phyloP scores from a whole-genome alignment of 2,329 filamentous ascomycete genomes.

The Curvularia sp. region DNA sequence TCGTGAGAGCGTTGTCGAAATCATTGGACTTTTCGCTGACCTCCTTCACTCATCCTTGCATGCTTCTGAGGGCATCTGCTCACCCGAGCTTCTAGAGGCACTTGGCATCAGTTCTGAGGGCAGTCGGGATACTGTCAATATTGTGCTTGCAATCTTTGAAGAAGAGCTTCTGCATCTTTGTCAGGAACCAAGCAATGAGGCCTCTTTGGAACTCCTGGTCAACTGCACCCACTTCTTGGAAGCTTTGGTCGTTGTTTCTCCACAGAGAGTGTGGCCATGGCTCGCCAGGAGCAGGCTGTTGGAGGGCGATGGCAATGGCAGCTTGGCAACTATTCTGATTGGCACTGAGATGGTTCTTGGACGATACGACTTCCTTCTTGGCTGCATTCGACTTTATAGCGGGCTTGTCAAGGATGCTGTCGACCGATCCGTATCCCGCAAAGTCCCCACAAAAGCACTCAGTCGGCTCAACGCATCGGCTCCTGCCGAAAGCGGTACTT shows the following conservation, averaged over 20 bases:
- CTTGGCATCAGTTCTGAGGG: constrained; percentile 54
- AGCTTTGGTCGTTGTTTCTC: constrained; percentile 72
- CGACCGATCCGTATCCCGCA: constrained; percentile 71
- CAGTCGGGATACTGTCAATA: constrained; percentile 75
- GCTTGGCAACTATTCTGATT: constrained; percentile 79
- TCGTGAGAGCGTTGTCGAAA: constrained; percentile 71
- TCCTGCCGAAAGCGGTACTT: constrained; percentile 71
- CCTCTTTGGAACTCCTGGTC: constrained; percentile 70
- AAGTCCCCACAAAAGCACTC: constrained; percentile 61
- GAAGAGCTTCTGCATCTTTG: constrained; percentile 61
- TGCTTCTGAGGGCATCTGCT: constrained; percentile 36
- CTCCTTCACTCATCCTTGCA: constrained; percentile 61
- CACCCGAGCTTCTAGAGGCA: constrained; percentile 39
- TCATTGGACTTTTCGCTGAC: constrained; percentile 75
- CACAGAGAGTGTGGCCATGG: constrained; percentile 88
- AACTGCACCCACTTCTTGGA: constrained; percentile 83
- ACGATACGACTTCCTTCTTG: constrained; percentile 77
- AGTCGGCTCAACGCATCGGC: constrained; percentile 56
- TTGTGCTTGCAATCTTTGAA: constrained; percentile 87
- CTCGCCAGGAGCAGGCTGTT: constrained; percentile 82
- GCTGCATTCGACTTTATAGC: constrained; percentile 76
- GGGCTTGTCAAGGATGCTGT: constrained; percentile 78
- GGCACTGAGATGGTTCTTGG: constrained; percentile 79
- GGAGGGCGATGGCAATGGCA: constrained; percentile 75
- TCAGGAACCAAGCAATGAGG: constrained; percentile 64